phyloP scores from a whole-genome alignment of 2,329 filamentous ascomycete genomes.

The Penicillium janthinellum region DNA sequence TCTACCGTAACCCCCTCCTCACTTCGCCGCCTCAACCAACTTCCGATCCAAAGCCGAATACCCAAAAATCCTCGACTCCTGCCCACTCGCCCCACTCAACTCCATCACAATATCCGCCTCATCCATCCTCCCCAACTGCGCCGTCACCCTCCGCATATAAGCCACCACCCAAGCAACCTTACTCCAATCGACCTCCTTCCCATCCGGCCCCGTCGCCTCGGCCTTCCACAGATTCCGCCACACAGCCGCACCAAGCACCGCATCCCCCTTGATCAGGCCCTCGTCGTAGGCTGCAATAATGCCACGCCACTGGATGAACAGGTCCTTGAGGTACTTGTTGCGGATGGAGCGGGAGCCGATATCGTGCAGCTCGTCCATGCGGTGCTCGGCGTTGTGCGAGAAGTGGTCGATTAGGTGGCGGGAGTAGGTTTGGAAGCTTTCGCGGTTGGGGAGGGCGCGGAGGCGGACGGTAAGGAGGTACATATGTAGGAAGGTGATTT shows the following conservation, averaged over 20 bases:
- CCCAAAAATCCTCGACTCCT: constrained; percentile 38
- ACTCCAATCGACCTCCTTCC: constrained; percentile 59
- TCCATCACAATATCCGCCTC: constrained; percentile 60
- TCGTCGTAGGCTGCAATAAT: constrained; percentile 68
- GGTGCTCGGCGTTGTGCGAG: constrained; percentile 68
- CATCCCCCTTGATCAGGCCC: constrained; percentile 50
- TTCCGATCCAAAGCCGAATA: constrained; percentile 40
- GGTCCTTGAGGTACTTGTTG: constrained; percentile 73
- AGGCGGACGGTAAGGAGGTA: constrained; percentile 85
- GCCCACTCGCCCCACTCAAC: constrained; percentile 42
- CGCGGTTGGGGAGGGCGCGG: constrained; percentile 69
- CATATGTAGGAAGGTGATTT: constrained; percentile 95
- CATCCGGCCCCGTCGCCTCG: constrained; percentile 46
- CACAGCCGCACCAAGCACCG: constrained; percentile 64
- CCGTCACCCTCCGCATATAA: constrained; percentile 63
- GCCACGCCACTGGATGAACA: constrained; percentile 92
- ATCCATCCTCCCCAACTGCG: constrained; percentile 54
- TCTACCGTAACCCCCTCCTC: not conserved
- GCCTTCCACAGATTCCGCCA: constrained; percentile 95
- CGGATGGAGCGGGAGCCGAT: constrained; percentile 57
- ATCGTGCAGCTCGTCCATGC: constrained; percentile 58
- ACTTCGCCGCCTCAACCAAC: constrained; percentile 39
- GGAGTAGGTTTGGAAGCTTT: constrained; percentile 74
- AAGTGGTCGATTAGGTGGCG: constrained; percentile 93
- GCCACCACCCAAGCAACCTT: constrained; percentile 63